Base-by-base conservation (phyloP, 2,329 filamentous ascomycete genomes). In the Periglandula ipomoeae region DNA sequence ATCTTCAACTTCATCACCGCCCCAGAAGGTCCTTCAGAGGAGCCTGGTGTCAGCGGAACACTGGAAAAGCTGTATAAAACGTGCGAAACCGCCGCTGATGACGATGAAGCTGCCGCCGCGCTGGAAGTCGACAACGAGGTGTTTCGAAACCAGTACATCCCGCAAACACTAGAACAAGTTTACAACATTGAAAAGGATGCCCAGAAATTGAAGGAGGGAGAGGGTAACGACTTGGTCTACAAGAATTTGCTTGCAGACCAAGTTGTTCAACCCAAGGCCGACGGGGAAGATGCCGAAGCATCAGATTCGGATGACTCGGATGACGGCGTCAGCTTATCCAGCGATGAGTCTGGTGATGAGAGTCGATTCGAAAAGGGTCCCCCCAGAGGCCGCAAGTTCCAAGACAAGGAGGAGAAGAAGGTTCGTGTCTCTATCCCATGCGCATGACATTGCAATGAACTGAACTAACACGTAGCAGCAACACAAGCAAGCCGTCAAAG, bases 71-170 rank as follows among this genome's bases (percentile, higher is more conserved):
- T 95, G 3, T 87, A 87, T 59, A 72, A 78, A 50, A 69, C 73
- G 19, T 73, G 78, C 27, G 70, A 71, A 0, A 66, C 69, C 7
- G 71, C 67, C 1, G 71, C 73, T 1, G 72, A 72, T 42, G 72
- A 76, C 4, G 74, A 78, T 39, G 70, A 70, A 24, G 44, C 39
- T 7, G 69, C 68, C 2, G 81, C 78, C 1, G 75, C 82, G 47
- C 72, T 81, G 17, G 85, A 90, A 56, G 81, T 91, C 9, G 87
- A 95, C 58, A 88, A 89, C 50, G 87, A 93, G 56, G 93, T 97
- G 5, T 98, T 96, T 72, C 80, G 91, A 59, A 86, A 95, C 60
- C 89, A 96, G 65, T 98, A 94, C 65, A 97, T 98, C 46, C 93
- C 93, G 0, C 90, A 95, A 66, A 97, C 87, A 0, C 75, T 98